Percentiles rank a stretch among this genome's conserved stretches.
phyloP scores from a whole-genome alignment of 371 early-diverging fungal genomes.

The Cladochytrium tenue region DNA sequence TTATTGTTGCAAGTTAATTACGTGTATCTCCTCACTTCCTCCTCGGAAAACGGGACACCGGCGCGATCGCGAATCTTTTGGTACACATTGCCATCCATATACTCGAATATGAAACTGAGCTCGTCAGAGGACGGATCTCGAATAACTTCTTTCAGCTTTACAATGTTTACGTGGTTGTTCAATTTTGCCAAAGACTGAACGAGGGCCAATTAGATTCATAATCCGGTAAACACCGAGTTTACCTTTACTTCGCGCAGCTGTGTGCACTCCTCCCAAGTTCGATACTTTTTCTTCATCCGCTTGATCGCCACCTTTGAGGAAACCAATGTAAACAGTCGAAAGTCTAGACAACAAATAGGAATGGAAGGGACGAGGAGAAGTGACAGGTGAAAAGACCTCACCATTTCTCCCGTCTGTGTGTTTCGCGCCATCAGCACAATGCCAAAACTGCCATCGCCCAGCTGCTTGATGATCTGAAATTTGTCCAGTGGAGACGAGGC shows the following conservation, averaged over 20 bases:
- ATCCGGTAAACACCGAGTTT: not conserved
- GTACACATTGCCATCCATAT: conserved; percentile 90
- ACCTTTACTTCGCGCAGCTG: conserved; percentile 78
- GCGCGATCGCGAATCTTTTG: conserved; percentile 75
- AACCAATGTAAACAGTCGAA: not conserved
- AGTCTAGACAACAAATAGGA: not conserved
- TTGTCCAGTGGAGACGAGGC: conserved; percentile 28
- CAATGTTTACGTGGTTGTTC: conserved; percentile 76
- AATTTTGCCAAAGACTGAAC: conserved; percentile 66
- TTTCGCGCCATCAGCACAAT: conserved; percentile 77
- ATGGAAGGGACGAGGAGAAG: not conserved
- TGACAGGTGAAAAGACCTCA: conserved; percentile 25
- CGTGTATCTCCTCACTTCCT: conserved; percentile 53
- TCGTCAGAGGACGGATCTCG: conserved; percentile 68
- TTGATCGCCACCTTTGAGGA: conserved; percentile 87
- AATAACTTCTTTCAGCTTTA: conserved; percentile 78
- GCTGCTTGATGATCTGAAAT: conserved; percentile 72
- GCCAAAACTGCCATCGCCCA: conserved; percentile 92
- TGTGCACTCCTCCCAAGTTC: conserved; percentile 72
- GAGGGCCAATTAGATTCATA: not conserved
- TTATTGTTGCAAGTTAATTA: conserved; percentile 19
- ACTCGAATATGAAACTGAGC: conserved; percentile 89
- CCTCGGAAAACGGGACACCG: conserved; percentile 58
- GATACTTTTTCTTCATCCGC: conserved; percentile 88
- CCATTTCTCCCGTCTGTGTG: conserved; percentile 69